Conservation (phyloP, 208 protist species). For the Crithidia thermophila region DNA sequence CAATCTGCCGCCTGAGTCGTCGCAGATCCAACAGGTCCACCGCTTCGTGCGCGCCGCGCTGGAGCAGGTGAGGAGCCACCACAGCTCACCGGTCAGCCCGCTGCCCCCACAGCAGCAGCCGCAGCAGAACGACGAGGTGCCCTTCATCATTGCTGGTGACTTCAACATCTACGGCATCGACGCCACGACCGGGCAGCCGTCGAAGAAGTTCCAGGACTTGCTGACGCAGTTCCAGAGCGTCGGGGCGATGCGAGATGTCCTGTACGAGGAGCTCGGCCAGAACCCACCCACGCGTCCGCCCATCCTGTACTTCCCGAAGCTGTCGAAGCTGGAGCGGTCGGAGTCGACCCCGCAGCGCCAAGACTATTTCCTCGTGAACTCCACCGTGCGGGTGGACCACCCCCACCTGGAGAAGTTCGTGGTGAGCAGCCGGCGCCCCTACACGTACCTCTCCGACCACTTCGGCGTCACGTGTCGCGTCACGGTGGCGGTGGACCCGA, state of each 20-base stretch:
- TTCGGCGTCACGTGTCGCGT: constrained; percentile 72
- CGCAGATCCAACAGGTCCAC: constrained; percentile 78
- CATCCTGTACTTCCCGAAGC: constrained; percentile 82
- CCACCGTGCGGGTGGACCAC: constrained; percentile 32
- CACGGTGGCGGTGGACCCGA: constrained; percentile 16
- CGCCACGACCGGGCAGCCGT: constrained; percentile 37
- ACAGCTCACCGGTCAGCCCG: background rate
- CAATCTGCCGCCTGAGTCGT: constrained; percentile 44
- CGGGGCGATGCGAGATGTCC: constrained; percentile 61
- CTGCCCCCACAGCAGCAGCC: background rate
- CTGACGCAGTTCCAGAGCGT: constrained; percentile 67
- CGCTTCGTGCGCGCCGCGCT: constrained; percentile 73
- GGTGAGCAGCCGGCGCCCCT: constrained; percentile 69
- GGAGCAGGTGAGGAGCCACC: constrained; percentile 45
- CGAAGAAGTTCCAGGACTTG: constrained; percentile 61
- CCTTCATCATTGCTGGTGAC: constrained; percentile 83
- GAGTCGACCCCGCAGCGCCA: constrained; percentile 74
- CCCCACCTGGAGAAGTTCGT: constrained; percentile 83
- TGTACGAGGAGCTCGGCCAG: constrained; percentile 52
- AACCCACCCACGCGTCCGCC: constrained; percentile 77
- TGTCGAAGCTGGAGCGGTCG: constrained; percentile 72
- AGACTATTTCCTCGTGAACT: constrained; percentile 87
- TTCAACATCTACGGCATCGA: constrained; percentile 88
- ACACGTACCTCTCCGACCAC: constrained; percentile 90
- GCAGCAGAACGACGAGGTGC: constrained; percentile 22